phyloP scores from a whole-genome alignment of 2,329 filamentous ascomycete genomes.

The Fusarium sp. region DNA sequence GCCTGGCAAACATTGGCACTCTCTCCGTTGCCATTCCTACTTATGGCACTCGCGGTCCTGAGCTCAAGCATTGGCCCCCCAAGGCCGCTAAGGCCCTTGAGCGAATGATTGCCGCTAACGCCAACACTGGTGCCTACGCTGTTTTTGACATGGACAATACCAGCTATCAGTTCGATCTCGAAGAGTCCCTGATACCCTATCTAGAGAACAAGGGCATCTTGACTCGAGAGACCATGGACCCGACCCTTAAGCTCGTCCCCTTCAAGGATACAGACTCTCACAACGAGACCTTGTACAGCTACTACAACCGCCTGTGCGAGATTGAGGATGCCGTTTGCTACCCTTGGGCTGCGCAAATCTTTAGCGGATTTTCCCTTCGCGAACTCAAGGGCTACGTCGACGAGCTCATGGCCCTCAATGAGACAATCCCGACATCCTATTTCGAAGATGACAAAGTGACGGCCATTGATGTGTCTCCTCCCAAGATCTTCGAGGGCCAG shows the following conservation, averaged over 20 bases:
- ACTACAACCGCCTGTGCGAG: constrained; percentile 58
- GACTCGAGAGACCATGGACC: constrained; percentile 56
- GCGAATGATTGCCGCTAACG: constrained; percentile 54
- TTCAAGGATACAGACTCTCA: constrained; percentile 55
- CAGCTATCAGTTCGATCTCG: constrained; percentile 56
- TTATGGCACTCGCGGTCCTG: constrained; percentile 33
- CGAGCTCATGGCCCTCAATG: constrained; percentile 59
- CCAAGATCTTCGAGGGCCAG: constrained; percentile 55
- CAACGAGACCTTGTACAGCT: constrained; percentile 59
- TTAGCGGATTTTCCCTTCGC: constrained; percentile 56
- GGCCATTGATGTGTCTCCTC: constrained; percentile 47
- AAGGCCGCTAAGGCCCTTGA: constrained; percentile 51
- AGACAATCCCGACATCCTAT: constrained; percentile 52
- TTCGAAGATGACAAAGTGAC: constrained; percentile 50
- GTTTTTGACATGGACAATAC: constrained; percentile 62
- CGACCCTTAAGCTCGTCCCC: constrained; percentile 54
- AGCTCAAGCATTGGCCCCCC: constrained; percentile 53
- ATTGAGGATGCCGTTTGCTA: constrained; percentile 58
- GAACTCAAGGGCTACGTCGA: constrained; percentile 61
- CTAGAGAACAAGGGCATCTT: constrained; percentile 57
- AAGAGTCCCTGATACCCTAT: constrained; percentile 58
- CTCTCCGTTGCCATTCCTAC: constrained; percentile 24
- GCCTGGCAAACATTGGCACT: constrained; percentile 23
- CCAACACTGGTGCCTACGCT: constrained; percentile 53
- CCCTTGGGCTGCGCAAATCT: constrained; percentile 57